Base-by-base conservation (phyloP, 768 basidiomycete genomes). In the Termitomyces sp. region DNA sequence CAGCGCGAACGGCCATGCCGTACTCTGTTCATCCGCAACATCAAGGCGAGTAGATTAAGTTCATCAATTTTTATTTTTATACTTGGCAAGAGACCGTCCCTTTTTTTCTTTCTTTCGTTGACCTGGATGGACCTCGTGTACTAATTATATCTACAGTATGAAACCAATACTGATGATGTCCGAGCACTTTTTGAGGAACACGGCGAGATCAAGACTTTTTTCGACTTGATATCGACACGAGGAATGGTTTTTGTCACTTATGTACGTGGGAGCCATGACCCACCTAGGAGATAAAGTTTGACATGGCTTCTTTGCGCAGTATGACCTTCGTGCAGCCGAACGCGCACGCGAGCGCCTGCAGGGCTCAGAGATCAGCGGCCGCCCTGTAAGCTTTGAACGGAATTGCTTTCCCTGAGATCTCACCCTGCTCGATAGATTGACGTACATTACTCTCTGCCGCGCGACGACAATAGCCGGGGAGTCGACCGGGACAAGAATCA, bases 241-340 rank as follows among this genome's bases (percentile, higher is more conserved):
- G 97, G 97, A n/a, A 97, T 99, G 92, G 90, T 98, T 15, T 99
- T 99, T 71, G 90, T 98, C 46, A 99, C 96, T 49, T 99, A 92
- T 70, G 97, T 98, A 75, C 83, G 96, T 84, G 50, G 46, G 37
- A 24, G 46, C 57, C 36, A 10, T 42, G 54, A 20, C 51, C 37
- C 18, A 16, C 28, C 46, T 34, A 42, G 49, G 4, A 16, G 29
- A 37, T 13, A 44, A 28, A 59, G 36, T 51, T 67, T 67, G 36
- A 71, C 62, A 46, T n/a, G 8, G 33, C 59, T 64, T 51, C n/a
- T n/a, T n/a, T n/a, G n/a, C n/a, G 46, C 66, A 99, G 97, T 98
- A 74, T 70, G 97, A 99, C 71, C 72, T 97, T 16, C 85, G 97
- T 59, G 91, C 93, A 51, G 96, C 97, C 42, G 92, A 98, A 73